Percentiles rank a stretch among this genome's conserved stretches.
phyloP scores from a whole-genome alignment of 129 eudicot species.

The Kitagawia praeruptora region DNA sequence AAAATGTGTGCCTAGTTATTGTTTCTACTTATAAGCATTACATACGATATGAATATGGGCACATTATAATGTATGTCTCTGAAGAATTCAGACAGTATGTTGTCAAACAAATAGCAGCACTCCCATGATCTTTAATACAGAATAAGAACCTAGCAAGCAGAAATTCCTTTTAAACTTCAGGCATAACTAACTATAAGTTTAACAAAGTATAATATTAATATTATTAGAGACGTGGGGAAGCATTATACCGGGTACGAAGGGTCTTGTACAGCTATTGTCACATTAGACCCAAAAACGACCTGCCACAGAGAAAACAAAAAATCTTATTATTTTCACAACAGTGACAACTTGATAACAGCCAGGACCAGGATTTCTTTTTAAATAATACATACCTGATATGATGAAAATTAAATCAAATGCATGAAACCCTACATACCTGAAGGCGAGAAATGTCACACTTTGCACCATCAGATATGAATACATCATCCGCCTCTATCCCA shows the following conservation, averaged over 20 bases:
- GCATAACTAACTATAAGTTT: neutral
- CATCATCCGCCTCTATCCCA: slow-evolving; percentile 82
- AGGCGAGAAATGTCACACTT: slow-evolving; percentile 93
- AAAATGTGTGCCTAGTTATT: neutral
- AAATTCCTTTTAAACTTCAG: slow-evolving; percentile 1
- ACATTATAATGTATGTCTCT: neutral
- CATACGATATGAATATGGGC: neutral
- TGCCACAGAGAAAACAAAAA: slow-evolving; percentile 23
- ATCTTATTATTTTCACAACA: neutral
- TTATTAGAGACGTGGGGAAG: neutral
- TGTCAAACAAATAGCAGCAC: neutral
- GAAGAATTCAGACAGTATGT: neutral
- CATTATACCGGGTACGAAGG: slow-evolving; percentile 79
- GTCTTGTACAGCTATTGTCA: slow-evolving; percentile 91
- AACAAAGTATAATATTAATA: neutral
- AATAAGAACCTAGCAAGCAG: neutral
- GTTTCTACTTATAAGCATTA: neutral
- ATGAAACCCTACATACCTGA: slow-evolving; percentile 45
- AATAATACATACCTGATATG: neutral
- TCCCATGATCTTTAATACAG: neutral
- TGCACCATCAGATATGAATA: slow-evolving; percentile 95
- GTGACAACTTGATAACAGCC: neutral
- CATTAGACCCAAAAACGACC: slow-evolving; percentile 87
- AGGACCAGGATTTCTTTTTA: neutral
- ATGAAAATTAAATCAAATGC: neutral